phyloP scores from a whole-genome alignment of 208 protist genomes.

The Leishmania mexicana region DNA sequence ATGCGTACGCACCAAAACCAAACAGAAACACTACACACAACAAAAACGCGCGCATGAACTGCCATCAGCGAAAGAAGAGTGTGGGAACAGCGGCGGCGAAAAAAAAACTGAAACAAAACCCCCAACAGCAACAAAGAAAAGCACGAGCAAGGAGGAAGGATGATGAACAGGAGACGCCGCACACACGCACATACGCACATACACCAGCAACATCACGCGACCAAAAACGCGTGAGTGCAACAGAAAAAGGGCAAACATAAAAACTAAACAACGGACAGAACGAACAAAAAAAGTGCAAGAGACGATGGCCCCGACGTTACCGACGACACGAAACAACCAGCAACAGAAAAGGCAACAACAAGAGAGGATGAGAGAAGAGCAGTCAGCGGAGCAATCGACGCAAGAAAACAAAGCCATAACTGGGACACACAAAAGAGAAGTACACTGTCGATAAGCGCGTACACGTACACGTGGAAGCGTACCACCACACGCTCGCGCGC shows the following conservation, averaged over 20 bases:
- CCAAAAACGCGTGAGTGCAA: background rate
- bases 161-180: background rate
- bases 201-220: background rate
- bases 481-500: background rate
- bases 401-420: background rate
- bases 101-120: background rate
- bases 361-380: background rate
- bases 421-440: background rate
- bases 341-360: background rate
- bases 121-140: background rate
- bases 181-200: no score
- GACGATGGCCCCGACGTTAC: background rate
- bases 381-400: background rate
- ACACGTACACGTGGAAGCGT: background rate
- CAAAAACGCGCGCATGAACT: background rate
- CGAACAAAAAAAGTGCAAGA: background rate
- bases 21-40: background rate
- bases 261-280: background rate
- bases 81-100: background rate
- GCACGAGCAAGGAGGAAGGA: background rate
- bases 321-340: background rate
- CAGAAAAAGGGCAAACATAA: background rate
- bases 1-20: background rate
- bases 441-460: background rate
- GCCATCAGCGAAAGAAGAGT: background rate